These are phyloP conservation scores for Ilex asprella DNA, from an alignment of 257 asterid genomes.

Conservation along the genomic window DNA sequence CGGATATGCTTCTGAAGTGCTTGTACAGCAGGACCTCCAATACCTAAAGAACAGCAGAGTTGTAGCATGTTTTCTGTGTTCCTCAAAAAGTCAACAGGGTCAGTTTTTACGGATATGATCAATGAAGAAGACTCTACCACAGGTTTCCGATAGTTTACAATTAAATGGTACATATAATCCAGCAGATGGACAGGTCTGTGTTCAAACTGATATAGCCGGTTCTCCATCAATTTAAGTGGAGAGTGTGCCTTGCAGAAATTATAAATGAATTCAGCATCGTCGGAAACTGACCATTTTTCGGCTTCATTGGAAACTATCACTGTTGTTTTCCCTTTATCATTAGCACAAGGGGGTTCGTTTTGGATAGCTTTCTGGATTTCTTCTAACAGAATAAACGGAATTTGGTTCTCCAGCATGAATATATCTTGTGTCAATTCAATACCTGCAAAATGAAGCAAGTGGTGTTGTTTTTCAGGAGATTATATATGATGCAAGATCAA, in stretches of 20 bases:
- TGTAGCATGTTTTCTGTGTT: conserved; percentile 17
- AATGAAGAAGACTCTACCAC: too few species aligned
- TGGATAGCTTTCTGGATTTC: conserved; percentile 13
- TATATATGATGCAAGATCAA: neutral
- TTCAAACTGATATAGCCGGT: neutral
- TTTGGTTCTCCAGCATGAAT: conserved; percentile 43
- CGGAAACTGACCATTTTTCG: neutral
- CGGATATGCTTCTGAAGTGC: conserved; percentile 10
- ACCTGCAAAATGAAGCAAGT: neutral
- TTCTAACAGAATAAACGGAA: conserved; percentile 21
- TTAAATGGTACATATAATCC: conserved; percentile 28
- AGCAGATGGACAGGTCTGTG: conserved; percentile 19
- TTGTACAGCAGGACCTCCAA: conserved; percentile 3
- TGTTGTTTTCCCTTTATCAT: neutral
- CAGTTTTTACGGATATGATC: too few species aligned
- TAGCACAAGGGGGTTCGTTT: neutral
- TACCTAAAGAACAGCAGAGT: conserved; percentile 8
- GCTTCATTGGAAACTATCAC: neutral
- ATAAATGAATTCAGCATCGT: neutral
- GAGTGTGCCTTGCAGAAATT: conserved; percentile 21
- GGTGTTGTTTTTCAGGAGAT: too few species aligned
- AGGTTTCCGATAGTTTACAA: conserved; percentile 9
- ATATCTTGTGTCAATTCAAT: conserved; percentile 23
- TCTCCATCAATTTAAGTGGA: conserved; percentile 20
- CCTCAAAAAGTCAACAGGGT: conserved; percentile 2